Base-by-base conservation (phyloP, 1,284 basidiomycete species). In the Sphagnurus paluster region DNA sequence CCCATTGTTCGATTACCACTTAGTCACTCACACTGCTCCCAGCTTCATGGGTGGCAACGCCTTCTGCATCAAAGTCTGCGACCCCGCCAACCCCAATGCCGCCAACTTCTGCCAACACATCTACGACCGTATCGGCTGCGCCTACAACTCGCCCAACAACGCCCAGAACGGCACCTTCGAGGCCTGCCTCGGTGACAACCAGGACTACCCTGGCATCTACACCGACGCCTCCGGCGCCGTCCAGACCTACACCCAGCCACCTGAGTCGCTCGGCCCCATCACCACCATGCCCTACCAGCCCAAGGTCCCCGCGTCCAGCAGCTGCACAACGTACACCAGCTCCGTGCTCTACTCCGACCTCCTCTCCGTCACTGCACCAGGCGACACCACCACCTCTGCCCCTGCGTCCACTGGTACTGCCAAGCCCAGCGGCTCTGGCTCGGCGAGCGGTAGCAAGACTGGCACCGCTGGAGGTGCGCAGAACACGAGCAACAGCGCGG, bases 201-300 rank as follows among this genome's bases (percentile, higher is more conserved):
- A 82, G 66, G 75, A 78, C 51, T 72, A 71, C 57, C 60, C 66
- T 38, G 62, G 66, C 52, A 40, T 59, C 28, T 72, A 72, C 54
- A 64, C 61, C 1, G 39, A 47, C 6, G 2, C 16, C 17, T 60
- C 67, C 49, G 76, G 79, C 48, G 46, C 42, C 8, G 60, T 63
- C 17, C 47, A 64, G 52, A 77, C 77, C 19, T 86, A 79, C 67
- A 66, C 69, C 21, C 83, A 87, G 64, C 80, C 82, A 19, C 67
- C 80, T 33, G 78, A 84, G 56, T 74, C 75, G 9, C 68, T 81
- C 29, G 79, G 82, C 9, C 61, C 76, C 4, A 80, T 81, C 60
- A 65, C 65, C 32, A 71, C 72, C 6, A 70, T 87, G 29, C 85
- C 87, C 0, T 90, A 86, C 68, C 71, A 70, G 0, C 69, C 86